phyloP scores from a whole-genome alignment of 768 basidiomycete genomes.

The Amanita rubescens region DNA sequence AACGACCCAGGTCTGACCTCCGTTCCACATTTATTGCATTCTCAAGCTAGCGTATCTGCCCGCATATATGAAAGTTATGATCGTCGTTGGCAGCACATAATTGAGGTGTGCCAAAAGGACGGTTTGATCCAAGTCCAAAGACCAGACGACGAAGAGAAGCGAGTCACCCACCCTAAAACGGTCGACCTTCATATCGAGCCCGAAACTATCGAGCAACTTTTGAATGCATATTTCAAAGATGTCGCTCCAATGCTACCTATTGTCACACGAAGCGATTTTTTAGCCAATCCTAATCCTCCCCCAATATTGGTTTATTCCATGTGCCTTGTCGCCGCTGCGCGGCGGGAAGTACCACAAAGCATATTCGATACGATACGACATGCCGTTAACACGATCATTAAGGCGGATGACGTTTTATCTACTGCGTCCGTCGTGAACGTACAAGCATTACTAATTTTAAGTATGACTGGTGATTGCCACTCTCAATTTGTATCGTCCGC shows the following conservation, averaged over 20 bases:
- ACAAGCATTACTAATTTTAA: constrained; percentile 78
- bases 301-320: constrained; percentile 88
- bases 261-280: constrained; percentile 82
- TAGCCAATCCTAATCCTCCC: constrained; percentile 63
- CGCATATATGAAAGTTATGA: constrained; percentile 85
- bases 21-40: constrained; percentile 81
- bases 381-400: constrained; percentile 80
- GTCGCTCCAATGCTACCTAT: constrained; percentile 86
- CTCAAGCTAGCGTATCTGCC: constrained; percentile 78
- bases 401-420: constrained; percentile 85
- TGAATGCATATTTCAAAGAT: constrained; percentile 91
- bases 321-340: constrained; percentile 85
- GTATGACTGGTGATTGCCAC: constrained; percentile 87
- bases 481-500: constrained; percentile 84
- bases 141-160: constrained; percentile 49
- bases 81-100: constrained; percentile 79
- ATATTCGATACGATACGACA: constrained; percentile 89
- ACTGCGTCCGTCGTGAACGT: constrained; percentile 83
- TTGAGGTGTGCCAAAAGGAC: constrained; percentile 80
- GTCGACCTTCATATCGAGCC: constrained; percentile 70
- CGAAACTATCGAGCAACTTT: constrained; percentile 69
- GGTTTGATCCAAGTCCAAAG: constrained; percentile 81
- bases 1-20: constrained; percentile 74
- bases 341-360: constrained; percentile 73
- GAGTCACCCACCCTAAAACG: constrained; percentile 49